Conservation (phyloP, 2,329 filamentous ascomycete genomes). For the Talaromyces islandicus region DNA sequence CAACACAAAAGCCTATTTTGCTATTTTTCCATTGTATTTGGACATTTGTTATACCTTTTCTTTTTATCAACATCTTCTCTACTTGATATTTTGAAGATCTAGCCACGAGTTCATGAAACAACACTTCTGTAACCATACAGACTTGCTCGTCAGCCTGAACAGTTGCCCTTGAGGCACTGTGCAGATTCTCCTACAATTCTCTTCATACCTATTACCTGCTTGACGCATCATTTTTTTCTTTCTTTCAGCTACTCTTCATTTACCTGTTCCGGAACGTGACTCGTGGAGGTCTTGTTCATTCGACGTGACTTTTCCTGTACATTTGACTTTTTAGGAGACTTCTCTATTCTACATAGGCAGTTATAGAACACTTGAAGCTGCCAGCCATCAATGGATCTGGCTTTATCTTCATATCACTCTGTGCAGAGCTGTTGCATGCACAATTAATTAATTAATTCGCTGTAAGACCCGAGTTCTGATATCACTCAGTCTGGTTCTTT, state of each 20-base stretch:
- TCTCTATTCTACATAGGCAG: neutral
- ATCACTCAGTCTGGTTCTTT: constrained; percentile 18
- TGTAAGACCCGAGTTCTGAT: neutral
- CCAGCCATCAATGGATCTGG: neutral
- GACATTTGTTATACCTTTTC: constrained; percentile 9
- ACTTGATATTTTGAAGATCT: neutral
- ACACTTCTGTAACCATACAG: neutral
- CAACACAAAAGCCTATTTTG: constrained; percentile 18
- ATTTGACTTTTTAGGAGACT: neutral
- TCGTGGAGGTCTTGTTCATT: neutral
- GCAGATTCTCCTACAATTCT: neutral
- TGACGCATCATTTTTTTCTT: neutral
- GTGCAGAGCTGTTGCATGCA: neutral
- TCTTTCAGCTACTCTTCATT: neutral
- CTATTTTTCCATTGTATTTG: constrained; percentile 15
- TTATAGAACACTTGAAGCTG: neutral
- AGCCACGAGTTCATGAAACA: neutral
- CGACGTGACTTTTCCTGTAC: neutral
- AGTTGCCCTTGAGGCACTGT: neutral
- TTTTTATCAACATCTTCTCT: neutral
- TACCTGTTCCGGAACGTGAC: neutral
- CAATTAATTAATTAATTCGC: neutral
- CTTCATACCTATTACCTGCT: neutral
- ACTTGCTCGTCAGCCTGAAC: neutral
- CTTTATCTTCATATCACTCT: neutral